These are phyloP conservation scores for Penicillium sp. DNA, from an alignment of 2,329 filamentous ascomycete genomes.

Conservation along the genomic window DNA sequence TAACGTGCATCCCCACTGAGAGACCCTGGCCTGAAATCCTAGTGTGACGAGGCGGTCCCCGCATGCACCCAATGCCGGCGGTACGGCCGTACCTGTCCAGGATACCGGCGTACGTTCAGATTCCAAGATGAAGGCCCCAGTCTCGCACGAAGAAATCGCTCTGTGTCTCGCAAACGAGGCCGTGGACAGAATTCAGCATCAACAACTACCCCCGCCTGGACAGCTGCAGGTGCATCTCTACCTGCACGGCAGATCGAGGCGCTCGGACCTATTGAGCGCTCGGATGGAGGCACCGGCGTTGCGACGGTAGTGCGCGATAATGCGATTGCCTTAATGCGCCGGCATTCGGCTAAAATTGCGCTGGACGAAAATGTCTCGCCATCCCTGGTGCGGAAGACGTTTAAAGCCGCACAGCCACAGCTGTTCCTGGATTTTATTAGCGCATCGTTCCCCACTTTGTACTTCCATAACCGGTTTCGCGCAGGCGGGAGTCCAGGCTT, in stretches of 20 bases:
- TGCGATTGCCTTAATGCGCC: slow-evolving; percentile 28
- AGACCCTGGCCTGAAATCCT: not conserved
- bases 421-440: slow-evolving; percentile 28
- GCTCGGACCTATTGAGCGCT: not conserved
- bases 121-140: slow-evolving; percentile 42
- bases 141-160: slow-evolving; percentile 32
- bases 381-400: slow-evolving; percentile 22
- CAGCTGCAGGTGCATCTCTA: not conserved
- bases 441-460: slow-evolving; percentile 30
- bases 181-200: slow-evolving; percentile 3
- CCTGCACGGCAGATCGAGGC: slow-evolving; percentile 2
- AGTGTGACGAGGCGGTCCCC: slow-evolving; percentile 51
- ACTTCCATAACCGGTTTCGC: slow-evolving; percentile 30
- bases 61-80: slow-evolving; percentile 38
- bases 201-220: not conserved
- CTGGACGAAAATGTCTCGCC: slow-evolving; percentile 24
- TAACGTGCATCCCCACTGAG: not conserved
- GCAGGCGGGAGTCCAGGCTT: slow-evolving; percentile 23
- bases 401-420: slow-evolving; percentile 22
- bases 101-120: slow-evolving; percentile 35
- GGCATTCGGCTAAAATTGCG: slow-evolving; percentile 14
- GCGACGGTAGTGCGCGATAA: slow-evolving; percentile 23
- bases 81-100: slow-evolving; percentile 39
- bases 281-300: slow-evolving; percentile 5
- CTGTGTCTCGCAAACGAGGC: slow-evolving; percentile 9